phyloP scores from a whole-genome alignment of 2,329 filamentous ascomycete genomes.

The Fusarium newnesense region DNA sequence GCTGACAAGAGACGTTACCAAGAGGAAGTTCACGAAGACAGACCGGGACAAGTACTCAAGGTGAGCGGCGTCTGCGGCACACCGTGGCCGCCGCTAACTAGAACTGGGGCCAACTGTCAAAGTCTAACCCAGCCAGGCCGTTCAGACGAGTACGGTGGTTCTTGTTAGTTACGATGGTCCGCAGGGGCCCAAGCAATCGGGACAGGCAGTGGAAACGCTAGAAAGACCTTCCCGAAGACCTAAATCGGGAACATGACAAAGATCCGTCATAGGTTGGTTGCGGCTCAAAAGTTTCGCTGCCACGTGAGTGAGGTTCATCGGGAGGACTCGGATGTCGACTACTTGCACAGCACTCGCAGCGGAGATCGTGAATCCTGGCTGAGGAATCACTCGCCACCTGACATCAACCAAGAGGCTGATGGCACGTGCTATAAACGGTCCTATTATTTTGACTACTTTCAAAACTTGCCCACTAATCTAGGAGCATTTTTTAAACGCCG shows the following conservation, averaged over 20 bases:
- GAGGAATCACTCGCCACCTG: constrained; percentile 12
- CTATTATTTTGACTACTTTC: not conserved
- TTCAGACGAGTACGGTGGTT: constrained; percentile 13
- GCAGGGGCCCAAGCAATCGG: constrained; percentile 10
- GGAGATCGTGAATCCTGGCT: not conserved
- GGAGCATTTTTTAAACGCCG: not conserved
- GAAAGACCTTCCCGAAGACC: constrained; percentile 1
- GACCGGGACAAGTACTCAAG: constrained; percentile 32
- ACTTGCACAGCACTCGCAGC: not conserved
- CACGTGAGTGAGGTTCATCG: constrained; percentile 39
- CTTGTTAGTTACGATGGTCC: constrained; percentile 5
- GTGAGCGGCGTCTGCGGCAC: constrained; percentile 34
- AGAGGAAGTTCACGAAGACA: constrained; percentile 34
- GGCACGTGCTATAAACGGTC: constrained; percentile 21
- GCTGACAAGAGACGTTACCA: constrained; percentile 27
- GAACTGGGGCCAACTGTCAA: not conserved
- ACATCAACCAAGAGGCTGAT: constrained; percentile 2
- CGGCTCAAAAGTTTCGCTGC: constrained; percentile 25
- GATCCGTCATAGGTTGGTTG: not conserved
- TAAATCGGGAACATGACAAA: constrained; percentile 11
- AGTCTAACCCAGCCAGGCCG: constrained; percentile 3
- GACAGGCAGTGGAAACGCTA: constrained; percentile 15
- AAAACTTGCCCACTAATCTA: not conserved
- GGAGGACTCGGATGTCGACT: constrained; percentile 36
- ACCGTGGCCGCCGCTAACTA: not conserved